phyloP scores from a whole-genome alignment of 768 basidiomycete species.

The Nevesoporus exiguus region DNA sequence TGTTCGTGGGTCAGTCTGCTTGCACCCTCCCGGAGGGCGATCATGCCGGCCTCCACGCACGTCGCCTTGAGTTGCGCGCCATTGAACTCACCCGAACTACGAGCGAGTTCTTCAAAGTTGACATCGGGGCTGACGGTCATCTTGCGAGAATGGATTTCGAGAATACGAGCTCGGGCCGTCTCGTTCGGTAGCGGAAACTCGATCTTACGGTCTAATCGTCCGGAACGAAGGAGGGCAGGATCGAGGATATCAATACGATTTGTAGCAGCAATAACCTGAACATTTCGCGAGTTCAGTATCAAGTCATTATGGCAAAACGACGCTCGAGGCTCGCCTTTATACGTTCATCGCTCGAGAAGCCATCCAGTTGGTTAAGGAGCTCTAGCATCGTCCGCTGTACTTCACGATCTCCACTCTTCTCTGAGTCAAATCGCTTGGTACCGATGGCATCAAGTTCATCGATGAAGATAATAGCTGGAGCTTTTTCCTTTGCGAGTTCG shows the following conservation, averaged over 20 bases:
- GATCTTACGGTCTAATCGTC: constrained; percentile 96
- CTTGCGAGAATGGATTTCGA: constrained; percentile 96
- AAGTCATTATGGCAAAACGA: background rate
- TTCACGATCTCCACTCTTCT: constrained; percentile 98
- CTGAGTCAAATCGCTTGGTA: constrained; percentile 97
- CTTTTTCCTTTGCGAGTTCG: constrained; percentile 96
- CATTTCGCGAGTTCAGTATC: constrained; percentile 6
- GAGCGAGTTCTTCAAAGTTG: constrained; percentile 94
- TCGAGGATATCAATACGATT: constrained; percentile 99
- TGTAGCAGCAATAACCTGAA: constrained; percentile 94
- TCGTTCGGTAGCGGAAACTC: constrained; percentile 98
- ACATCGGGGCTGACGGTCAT: constrained; percentile 86
- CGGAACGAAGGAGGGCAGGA: constrained; percentile 96
- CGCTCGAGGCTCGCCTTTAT: constrained; percentile 69
- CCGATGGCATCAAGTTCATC: constrained; percentile 99
- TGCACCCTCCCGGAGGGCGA: constrained; percentile 90
- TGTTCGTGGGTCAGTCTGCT: constrained; percentile 89
- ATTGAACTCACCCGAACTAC: constrained; percentile 98
- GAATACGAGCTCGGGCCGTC: constrained; percentile 91
- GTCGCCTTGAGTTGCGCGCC: constrained; percentile 97
- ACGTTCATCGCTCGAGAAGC: constrained; percentile 93
- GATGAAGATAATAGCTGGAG: constrained; percentile 98
- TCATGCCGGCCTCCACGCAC: constrained; percentile 99
- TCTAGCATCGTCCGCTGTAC: constrained; percentile 99
- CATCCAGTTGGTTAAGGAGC: constrained; percentile 95